Base-by-base conservation (phyloP, 208 protist genomes). In the Blastocrithidia nonstop region DNA sequence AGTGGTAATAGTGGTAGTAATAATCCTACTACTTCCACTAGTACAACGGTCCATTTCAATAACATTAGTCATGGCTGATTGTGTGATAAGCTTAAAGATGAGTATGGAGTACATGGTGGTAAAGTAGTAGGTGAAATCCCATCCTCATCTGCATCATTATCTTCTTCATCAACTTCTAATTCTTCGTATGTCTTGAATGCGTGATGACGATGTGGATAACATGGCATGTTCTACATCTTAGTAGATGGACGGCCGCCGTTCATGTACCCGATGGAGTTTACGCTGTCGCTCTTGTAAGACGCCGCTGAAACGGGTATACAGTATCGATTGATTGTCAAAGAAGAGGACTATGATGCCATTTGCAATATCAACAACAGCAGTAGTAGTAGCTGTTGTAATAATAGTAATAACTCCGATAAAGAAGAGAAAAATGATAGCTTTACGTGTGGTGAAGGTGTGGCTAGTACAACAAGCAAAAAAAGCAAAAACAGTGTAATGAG, bases 41-140 rank as follows among this genome's bases (percentile, higher is more conserved):
- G n/a, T n/a, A n/a, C n/a, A n/a, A n/a, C n/a, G n/a, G n/a, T n/a
- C n/a, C n/a, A n/a, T n/a, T n/a, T n/a, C n/a, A n/a, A n/a, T n/a
- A n/a, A n/a, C n/a, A n/a, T n/a, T n/a, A n/a, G n/a, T n/a, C 78
- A 86, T 54, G 72, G 66, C n/a, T 45, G 86, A 37, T 59, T 92
- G 9, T 88, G 77, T 45, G 59, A 54, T n/a, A 53, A 68, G 17
- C 48, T 92, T 17, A 53, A 69, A 23, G 48, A 66, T 35, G 59
- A 54, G 27, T 92, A 88, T 58, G 60, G 62, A 33, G 60, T 53
- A 40, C 66, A 73, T 38, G 70, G 64, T 11, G 74, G 68, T n/a
- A 58, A 64, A 45, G 75, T 83, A n/a, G n/a, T n/a, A n/a, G n/a
- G n/a, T n/a, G n/a, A n/a, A n/a, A n/a, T n/a, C n/a, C n/a, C n/a